phyloP scores from a whole-genome alignment of 192 early-diverging fungal species.

The Rhizoclosmatium globosum region DNA sequence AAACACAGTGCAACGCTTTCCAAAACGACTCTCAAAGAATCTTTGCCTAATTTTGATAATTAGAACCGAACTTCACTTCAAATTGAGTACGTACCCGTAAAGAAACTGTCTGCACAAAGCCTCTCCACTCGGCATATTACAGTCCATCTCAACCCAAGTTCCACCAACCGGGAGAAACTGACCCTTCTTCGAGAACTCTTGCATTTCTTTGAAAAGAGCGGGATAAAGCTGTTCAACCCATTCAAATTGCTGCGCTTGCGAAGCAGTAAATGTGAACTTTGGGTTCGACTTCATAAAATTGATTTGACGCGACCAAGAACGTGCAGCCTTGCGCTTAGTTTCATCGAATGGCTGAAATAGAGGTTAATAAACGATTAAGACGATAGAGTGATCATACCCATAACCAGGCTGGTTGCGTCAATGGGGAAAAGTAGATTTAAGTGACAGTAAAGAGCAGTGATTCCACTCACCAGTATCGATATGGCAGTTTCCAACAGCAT shows the following conservation, averaged over 20 bases:
- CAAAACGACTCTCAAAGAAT: conserved; percentile 78
- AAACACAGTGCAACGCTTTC: conserved; percentile 67
- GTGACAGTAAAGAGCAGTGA: not conserved
- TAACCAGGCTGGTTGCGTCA: conserved; percentile 12
- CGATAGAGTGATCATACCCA: conserved; percentile 5
- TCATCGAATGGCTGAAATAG: conserved; percentile 98
- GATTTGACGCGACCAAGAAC: conserved; percentile 51
- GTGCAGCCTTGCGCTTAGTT: conserved; percentile 86
- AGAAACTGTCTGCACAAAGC: conserved; percentile 92
- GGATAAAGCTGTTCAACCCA: conserved; percentile 91
- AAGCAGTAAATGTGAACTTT: conserved; percentile 90
- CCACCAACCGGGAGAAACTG: conserved; percentile 95
- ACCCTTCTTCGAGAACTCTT: conserved; percentile 71
- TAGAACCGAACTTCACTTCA: not conserved
- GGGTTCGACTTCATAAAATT: conserved; percentile 85
- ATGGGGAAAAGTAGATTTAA: not conserved
- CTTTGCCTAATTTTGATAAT: conserved; percentile 64
- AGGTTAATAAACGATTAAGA: conserved; percentile 51
- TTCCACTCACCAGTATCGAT: conserved; percentile 55
- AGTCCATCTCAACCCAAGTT: conserved; percentile 99
- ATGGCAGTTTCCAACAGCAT: conserved; percentile 89
- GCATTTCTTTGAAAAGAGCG: conserved; percentile 77
- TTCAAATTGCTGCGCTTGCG: conserved; percentile 97
- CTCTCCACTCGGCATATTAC: conserved; percentile 96
- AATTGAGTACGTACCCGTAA: conserved; percentile 65